Base-by-base conservation (phyloP, 495 filamentous ascomycete genomes). In the Aspergillus biplanus region DNA sequence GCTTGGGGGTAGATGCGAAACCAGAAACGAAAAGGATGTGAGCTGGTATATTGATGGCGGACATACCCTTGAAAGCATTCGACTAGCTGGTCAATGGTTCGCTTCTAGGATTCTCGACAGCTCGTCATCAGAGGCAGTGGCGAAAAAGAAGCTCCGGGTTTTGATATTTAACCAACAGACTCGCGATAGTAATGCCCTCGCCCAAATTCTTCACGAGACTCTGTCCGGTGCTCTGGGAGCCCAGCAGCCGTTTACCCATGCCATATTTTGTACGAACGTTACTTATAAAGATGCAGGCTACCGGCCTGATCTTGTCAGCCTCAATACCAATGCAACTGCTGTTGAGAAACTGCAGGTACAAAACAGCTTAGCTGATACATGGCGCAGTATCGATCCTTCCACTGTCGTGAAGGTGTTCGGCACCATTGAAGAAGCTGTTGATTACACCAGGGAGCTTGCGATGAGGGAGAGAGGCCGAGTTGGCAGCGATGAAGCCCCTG, bases 101-200 rank as follows among this genome's bases (percentile, higher is more conserved):
- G 84, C 83, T 4, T 81, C 78, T 6, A 79, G 85, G 47, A 79
- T 85, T 46, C 63, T 71, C 6, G 71, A 71, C 52, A 73, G 75
- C 59, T 78, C 56, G 67, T 96, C 68, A 67, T 78, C 56, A 61
- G 71, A 62, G 74, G 81, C 77, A 72, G 71, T 68, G 59, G 72
- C 61, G 44, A 73, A 58, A 52, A 72, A 74, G 67, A 78, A 66
- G 68, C 70, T 70, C 9, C 82, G 87, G n/a, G 86, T 93, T 56
- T 79, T 99, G 58, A 87, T 99, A 55, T 99, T 98, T 83, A 99
- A 99, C 76, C 95, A 99, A 69, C 94, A 97, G 70, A 92, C 89
- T 11, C 88, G 93, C 16, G 84, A 89, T 56, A 91, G 93, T 58
- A 74, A 74, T 33, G 79, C 84, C 11, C 77, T 90, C n/a, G 89